A percentile compares a stretch with the other conserved stretches of the same genome.
Conservation (phyloP, 768 basidiomycete genomes). For the Suillus variegatus region DNA sequence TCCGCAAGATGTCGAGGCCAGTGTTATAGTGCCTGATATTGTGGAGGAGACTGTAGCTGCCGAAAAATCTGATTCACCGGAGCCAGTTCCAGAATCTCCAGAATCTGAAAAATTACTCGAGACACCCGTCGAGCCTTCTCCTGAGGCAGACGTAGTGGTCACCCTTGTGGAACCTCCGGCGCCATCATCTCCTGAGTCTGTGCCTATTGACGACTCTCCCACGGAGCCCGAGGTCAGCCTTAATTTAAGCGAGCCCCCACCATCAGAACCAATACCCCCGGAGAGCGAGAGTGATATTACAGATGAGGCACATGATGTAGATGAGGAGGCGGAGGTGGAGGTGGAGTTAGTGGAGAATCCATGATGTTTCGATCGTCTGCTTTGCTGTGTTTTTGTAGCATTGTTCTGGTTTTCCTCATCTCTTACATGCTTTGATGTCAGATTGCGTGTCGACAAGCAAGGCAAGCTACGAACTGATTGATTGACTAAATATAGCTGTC, state of each 20-base stretch:
- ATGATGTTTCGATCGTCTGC: neutral
- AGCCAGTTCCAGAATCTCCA: conserved; percentile 1
- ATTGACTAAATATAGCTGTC: neutral
- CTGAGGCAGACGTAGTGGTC: conserved; percentile 14
- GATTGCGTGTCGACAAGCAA: neutral
- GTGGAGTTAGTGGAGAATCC: conserved; percentile 12
- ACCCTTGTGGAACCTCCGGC: neutral
- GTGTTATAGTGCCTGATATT: conserved; percentile 2
- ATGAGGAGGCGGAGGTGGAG: conserved; percentile 20
- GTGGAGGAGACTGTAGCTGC: conserved; percentile 10
- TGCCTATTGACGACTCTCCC: neutral
- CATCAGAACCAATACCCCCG: conserved; percentile 33
- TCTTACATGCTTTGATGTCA: neutral
- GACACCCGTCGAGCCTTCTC: neutral
- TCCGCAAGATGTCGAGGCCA: neutral
- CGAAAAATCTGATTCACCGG: conserved; percentile 13
- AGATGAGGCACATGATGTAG: conserved; percentile 27
- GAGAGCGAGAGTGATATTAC: conserved; percentile 38
- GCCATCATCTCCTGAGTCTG: conserved; percentile 3
- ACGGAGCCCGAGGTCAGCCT: conserved; percentile 14
- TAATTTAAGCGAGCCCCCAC: conserved; percentile 31
- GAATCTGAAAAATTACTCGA: conserved; percentile 12
- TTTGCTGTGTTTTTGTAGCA: neutral
- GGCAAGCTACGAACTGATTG: neutral
- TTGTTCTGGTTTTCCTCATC: neutral